phyloP scores from a whole-genome alignment of 805 yeast species.

The Lipomyces chichibuensis region DNA sequence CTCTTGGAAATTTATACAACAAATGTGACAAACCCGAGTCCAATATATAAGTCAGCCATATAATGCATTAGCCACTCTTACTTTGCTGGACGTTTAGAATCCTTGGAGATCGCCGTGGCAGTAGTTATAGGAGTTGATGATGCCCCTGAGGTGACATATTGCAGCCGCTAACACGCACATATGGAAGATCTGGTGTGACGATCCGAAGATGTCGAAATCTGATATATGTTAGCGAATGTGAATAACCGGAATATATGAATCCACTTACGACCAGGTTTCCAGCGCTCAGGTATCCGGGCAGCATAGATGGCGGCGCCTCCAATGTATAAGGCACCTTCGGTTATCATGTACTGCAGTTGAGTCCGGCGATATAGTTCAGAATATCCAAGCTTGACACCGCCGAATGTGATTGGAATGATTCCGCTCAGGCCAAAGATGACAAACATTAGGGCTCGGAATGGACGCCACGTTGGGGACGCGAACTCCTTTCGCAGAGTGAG shows the following conservation, averaged over 20 bases:
- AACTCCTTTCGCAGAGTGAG: slow-evolving; percentile 69
- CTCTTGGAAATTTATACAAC: not conserved
- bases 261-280: slow-evolving; percentile 66
- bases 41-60: too few relatives aligned
- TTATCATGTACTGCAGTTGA: slow-evolving; percentile 61
- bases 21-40: not conserved
- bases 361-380: slow-evolving; percentile 47
- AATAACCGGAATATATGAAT: not conserved
- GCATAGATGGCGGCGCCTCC: slow-evolving; percentile 82
- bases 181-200: slow-evolving; percentile 79
- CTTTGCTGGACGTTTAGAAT: slow-evolving; percentile 4
- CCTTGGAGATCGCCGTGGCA: slow-evolving; percentile 34
- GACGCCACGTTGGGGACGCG: slow-evolving; percentile 70
- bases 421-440: slow-evolving; percentile 81
- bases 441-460: slow-evolving; percentile 76
- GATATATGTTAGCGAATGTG: slow-evolving; percentile 37
- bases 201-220: slow-evolving; percentile 63
- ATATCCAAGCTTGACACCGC: slow-evolving; percentile 51
- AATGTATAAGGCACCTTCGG: slow-evolving; percentile 76
- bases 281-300: slow-evolving; percentile 73
- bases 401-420: slow-evolving; percentile 65
- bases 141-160: slow-evolving; percentile 67
- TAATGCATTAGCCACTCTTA: not conserved
- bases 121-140: slow-evolving; percentile 57
- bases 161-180: slow-evolving; percentile 49